These are phyloP conservation scores for Syzygium syzygioides DNA, from an alignment of 441 rosid species.

Conservation along the genomic window DNA sequence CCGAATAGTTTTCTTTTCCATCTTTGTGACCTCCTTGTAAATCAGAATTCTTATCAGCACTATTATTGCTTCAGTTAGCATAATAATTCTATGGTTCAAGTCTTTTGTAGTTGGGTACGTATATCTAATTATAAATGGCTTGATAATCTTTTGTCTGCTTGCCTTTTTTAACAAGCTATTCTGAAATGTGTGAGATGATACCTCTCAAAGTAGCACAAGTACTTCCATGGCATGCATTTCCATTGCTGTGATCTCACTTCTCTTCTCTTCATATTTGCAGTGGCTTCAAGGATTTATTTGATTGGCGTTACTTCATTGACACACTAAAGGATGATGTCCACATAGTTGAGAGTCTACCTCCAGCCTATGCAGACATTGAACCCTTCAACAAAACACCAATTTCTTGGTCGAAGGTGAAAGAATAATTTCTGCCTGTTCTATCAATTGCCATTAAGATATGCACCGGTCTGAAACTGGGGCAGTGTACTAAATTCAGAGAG, in stretches of 20 bases:
- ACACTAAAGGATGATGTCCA: conserved; percentile 71
- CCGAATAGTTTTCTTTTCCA: neutral
- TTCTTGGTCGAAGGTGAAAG: conserved; percentile 85
- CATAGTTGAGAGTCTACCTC: conserved; percentile 70
- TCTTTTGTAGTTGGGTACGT: neutral
- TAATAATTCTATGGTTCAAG: neutral
- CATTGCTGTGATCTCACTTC: neutral
- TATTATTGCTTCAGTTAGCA: neutral
- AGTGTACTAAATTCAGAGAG: neutral
- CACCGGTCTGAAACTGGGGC: neutral
- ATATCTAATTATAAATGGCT: neutral
- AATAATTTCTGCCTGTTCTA: neutral
- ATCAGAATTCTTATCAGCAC: neutral
- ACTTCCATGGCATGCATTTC: neutral
- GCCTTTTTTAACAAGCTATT: neutral
- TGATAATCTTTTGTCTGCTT: neutral
- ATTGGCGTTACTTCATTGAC: conserved; percentile 80
- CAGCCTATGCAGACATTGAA: conserved; percentile 42
- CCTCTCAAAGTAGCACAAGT: neutral
- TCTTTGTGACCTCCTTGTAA: neutral
- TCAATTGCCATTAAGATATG: neutral
- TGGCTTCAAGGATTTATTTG: conserved; percentile 88
- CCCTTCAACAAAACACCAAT: conserved; percentile 71
- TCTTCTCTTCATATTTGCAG: conserved; percentile 30
- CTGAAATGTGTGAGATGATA: neutral